Evolutionary conservation across 495 filamentous ascomycete genomes (phyloP), one percentile per base, ranked within the genome.

Genomic region (Astrothelium macrocarpum): DNA sequence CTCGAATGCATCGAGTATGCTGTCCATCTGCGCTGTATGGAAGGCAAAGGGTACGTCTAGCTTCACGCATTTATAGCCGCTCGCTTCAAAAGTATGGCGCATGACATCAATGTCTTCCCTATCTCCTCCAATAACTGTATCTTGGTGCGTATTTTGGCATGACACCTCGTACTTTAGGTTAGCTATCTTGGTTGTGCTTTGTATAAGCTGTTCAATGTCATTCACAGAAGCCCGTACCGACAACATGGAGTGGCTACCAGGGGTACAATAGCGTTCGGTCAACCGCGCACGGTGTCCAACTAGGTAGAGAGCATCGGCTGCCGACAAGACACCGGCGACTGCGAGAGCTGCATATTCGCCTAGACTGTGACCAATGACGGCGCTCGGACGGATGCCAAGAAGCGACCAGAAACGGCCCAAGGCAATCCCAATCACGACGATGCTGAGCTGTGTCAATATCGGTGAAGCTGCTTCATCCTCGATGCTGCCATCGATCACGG

Each of bases 41-140:
- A 91, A 94, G 12, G 89, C 90, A 62, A 85, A 93, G 28, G 87
- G 86, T 14, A 91, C 83, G 39, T 84, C 82, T 2, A 94, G 79
- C 65, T 83, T 84, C 0, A 81, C 64, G 5, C 60, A 68, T 59
- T 71, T 70, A n/a, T 68, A 29, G 11, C 72, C 71, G n/a, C n/a
- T n/a, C n/a, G n/a, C n/a, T n/a, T n/a, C n/a, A n/a, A n/a, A n/a
- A n/a, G n/a, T n/a, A n/a, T n/a, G n/a, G n/a, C n/a, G n/a, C n/a
- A n/a, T n/a, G n/a, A n/a, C n/a, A n/a, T n/a, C n/a, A n/a, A n/a
- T n/a, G n/a, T n/a, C n/a, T n/a, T n/a, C n/a, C n/a, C n/a, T n/a
- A n/a, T n/a, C n/a, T n/a, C n/a, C n/a, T n/a, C n/a, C n/a, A n/a
- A n/a, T n/a, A n/a, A n/a, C n/a, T n/a, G n/a, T n/a, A n/a, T n/a